Evolutionary conservation across 2,329 filamentous ascomycete species (phyloP).

Genomic region (Exophiala calicioides): DNA sequence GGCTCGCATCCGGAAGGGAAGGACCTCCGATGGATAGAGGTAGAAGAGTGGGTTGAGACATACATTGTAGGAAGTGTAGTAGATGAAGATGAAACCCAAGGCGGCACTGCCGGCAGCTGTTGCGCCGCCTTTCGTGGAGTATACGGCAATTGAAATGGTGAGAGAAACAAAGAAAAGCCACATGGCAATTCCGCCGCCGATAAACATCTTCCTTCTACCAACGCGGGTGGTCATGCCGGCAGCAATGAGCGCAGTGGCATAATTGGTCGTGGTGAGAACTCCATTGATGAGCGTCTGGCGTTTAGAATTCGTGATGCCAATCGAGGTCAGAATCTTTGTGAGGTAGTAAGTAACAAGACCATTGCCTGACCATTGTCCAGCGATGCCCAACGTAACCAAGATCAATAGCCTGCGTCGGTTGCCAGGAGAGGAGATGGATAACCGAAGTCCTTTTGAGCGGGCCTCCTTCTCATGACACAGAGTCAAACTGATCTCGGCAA

Average conservation of each 20-base stretch:
- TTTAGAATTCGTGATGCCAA: slow-evolving; percentile 29
- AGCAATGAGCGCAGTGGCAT: too few relatives aligned
- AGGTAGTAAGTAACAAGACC: slow-evolving; percentile 32
- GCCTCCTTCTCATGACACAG: slow-evolving; percentile 72
- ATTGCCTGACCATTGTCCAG: slow-evolving; percentile 18
- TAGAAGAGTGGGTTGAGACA: slow-evolving; percentile 26
- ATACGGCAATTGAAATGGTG: too few relatives aligned
- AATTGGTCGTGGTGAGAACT: too few relatives aligned
- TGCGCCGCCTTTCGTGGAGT: slow-evolving; percentile 11
- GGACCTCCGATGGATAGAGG: slow-evolving; percentile 48
- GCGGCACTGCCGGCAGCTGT: slow-evolving; percentile 31
- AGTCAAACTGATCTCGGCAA: slow-evolving; percentile 65
- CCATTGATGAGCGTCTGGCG: slow-evolving; percentile 28
- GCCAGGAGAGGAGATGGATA: slow-evolving; percentile 27
- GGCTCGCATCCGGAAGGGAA: slow-evolving; percentile 51
- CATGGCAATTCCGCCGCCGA: slow-evolving; percentile 23
- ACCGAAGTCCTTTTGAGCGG: slow-evolving; percentile 57
- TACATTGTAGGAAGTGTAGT: slow-evolving; percentile 37
- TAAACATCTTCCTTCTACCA: too few relatives aligned
- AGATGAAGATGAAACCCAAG: slow-evolving; percentile 36
- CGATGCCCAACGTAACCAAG: slow-evolving; percentile 27
- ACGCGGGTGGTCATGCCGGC: too few relatives aligned
- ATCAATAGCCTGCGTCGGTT: slow-evolving; percentile 34
- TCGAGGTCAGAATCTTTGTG: slow-evolving; percentile 21
- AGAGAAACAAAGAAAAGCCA: slow-evolving; percentile 32